These are phyloP conservation scores for Alloteropsis semialata DNA, from an alignment of 176 grass and related monocot species.

Conservation along the genomic window DNA sequence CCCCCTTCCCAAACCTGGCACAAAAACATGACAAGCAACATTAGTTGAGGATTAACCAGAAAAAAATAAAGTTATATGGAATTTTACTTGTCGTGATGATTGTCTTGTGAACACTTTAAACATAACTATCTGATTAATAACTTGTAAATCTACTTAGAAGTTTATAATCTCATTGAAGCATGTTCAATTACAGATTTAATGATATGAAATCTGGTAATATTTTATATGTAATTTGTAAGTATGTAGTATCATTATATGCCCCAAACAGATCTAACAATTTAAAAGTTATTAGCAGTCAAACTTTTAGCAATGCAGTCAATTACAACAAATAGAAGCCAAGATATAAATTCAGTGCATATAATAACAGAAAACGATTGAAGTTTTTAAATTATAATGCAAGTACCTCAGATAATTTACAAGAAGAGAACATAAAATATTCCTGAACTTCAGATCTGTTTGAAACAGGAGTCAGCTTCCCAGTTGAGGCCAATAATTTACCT, in stretches of 20 bases:
- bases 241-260: not conserved
- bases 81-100: not conserved
- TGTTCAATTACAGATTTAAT: not conserved
- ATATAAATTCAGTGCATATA: not conserved
- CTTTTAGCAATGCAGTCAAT: not conserved
- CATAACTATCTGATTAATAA: not conserved
- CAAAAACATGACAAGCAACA: not conserved
- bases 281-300: not conserved
- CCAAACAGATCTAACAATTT: not conserved
- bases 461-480: not conserved
- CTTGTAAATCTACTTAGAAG: not conserved
- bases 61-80: not conserved
- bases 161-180: not conserved
- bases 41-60: not conserved
- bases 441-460: not conserved
- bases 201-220: not conserved
- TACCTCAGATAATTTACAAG: slow-evolving; percentile 18
- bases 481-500: not conserved
- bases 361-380: not conserved
- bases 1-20: not conserved
- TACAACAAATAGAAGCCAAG: not conserved
- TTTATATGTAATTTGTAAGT: not conserved
- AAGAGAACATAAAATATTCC: not conserved
- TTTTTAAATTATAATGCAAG: not conserved
- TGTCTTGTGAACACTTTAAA: not conserved